These are phyloP conservation scores for Panicum virgatum DNA, from an alignment of 202 grass and related monocot species.

Conservation along the genomic window DNA sequence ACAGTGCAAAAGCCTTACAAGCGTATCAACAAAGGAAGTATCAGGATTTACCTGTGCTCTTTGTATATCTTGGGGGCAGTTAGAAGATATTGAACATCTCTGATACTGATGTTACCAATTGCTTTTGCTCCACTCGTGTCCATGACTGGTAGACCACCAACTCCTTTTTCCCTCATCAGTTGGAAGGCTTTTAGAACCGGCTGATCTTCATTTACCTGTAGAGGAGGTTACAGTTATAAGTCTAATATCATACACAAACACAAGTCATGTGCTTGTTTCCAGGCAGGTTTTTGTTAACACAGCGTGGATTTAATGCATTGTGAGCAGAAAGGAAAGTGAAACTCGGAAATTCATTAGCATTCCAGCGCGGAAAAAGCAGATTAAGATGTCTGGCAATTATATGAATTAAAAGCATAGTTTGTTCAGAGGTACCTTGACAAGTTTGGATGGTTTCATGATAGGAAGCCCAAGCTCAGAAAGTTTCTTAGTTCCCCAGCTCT, in stretches of 20 bases:
- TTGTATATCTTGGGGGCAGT: constrained; percentile 90
- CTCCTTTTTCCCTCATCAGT: constrained; percentile 86
- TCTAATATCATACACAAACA: background rate
- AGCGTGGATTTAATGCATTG: background rate
- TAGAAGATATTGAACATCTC: constrained; percentile 98
- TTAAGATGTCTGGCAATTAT: background rate
- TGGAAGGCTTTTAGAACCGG: constrained; percentile 93
- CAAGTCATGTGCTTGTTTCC: background rate
- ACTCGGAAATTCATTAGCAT: background rate
- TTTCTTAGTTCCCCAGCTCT: constrained; percentile 91
- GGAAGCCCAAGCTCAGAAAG: constrained; percentile 79
- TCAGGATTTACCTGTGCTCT: constrained; percentile 70
- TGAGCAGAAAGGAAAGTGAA: background rate
- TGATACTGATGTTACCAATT: constrained; percentile 95
- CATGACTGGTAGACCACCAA: constrained; percentile 91
- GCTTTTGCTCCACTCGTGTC: constrained; percentile 62
- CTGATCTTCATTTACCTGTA: constrained; percentile 88
- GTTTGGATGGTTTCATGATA: constrained; percentile 67
- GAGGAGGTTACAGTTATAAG: background rate
- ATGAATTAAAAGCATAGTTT: background rate
- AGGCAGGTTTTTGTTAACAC: background rate
- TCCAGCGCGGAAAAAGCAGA: background rate
- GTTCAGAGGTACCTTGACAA: constrained; percentile 66
- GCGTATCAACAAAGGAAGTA: background rate
- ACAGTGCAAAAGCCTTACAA: background rate